phyloP scores from a whole-genome alignment of 208 protist species.

The Crithidia expoeki region DNA sequence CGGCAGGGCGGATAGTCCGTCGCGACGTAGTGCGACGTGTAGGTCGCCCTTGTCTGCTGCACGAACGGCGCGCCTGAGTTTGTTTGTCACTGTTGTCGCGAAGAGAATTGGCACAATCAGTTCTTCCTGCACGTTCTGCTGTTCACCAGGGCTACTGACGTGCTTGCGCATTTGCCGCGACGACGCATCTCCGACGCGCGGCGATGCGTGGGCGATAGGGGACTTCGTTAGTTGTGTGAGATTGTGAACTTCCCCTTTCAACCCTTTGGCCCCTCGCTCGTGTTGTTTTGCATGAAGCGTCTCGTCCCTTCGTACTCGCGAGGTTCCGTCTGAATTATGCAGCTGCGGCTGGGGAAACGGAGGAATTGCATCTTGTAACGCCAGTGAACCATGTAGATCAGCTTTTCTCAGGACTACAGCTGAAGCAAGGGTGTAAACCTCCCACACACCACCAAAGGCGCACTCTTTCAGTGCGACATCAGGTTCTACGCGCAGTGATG shows the following conservation, averaged over 20 bases:
- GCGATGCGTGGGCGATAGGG: background rate
- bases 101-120: slow-evolving; percentile 14
- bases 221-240: too few relatives aligned
- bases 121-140: background rate
- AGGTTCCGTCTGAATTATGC: too few relatives aligned
- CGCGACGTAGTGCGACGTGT: slow-evolving; percentile 12
- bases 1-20: slow-evolving; percentile 14
- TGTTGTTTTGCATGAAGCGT: background rate
- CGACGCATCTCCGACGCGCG: slow-evolving; percentile 6
- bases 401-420: too few relatives aligned
- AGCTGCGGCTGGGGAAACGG: background rate
- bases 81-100: slow-evolving; percentile 11
- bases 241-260: too few relatives aligned
- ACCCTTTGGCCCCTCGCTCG: background rate
- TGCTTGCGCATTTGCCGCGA: slow-evolving; percentile 10
- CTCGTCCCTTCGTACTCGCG: too few relatives aligned
- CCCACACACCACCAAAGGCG: slow-evolving; percentile 20
- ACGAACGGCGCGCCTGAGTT: slow-evolving; percentile 9
- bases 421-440: slow-evolving; percentile 22
- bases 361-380: too few relatives aligned
- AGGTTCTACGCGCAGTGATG: background rate
- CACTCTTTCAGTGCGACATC: background rate
- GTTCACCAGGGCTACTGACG: background rate
- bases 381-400: too few relatives aligned
- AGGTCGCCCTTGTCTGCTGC: background rate